phyloP scores from a whole-genome alignment of 2,329 filamentous ascomycete species.

The Nannizziopsis barbatae region DNA sequence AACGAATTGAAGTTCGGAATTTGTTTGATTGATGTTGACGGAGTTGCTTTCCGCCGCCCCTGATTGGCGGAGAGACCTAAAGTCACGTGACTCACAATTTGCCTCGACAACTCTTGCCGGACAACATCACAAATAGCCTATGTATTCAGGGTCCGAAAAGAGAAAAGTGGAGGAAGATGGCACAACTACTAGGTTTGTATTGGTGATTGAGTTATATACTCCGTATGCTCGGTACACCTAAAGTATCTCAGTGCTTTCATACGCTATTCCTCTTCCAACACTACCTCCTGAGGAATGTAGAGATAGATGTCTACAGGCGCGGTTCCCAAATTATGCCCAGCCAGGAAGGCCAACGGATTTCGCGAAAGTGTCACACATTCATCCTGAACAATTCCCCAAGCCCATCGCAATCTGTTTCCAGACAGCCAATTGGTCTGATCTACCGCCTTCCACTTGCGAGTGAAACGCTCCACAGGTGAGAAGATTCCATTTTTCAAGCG shows the following conservation, averaged over 20 bases:
- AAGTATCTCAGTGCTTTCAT: too few relatives aligned
- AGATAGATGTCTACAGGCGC: slow-evolving; percentile 21
- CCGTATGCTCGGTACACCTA: too few relatives aligned
- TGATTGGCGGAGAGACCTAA: slow-evolving; percentile 23
- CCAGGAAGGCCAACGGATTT: slow-evolving; percentile 26
- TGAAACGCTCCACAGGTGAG: neutral
- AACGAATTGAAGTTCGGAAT: slow-evolving; percentile 12
- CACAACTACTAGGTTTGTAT: too few relatives aligned
- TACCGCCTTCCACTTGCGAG: neutral
- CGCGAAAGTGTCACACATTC: slow-evolving; percentile 29
- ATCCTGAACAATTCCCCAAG: slow-evolving; percentile 33
- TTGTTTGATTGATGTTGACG: slow-evolving; percentile 17
- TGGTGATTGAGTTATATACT: too few relatives aligned
- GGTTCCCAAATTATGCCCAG: slow-evolving; percentile 10
- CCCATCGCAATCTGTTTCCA: slow-evolving; percentile 33
- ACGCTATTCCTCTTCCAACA: neutral
- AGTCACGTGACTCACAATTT: slow-evolving; percentile 24
- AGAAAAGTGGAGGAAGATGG: too few relatives aligned
- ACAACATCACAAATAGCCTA: neutral
- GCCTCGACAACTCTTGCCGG: neutral
- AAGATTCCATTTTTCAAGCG: neutral
- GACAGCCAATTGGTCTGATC: slow-evolving; percentile 26
- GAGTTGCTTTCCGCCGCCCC: slow-evolving; percentile 32
- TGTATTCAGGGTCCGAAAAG: too few relatives aligned
- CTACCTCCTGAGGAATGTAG: slow-evolving; percentile 26